Conservation (phyloP, 2,329 filamentous ascomycete genomes). For the Monilinia aucupariae region DNA sequence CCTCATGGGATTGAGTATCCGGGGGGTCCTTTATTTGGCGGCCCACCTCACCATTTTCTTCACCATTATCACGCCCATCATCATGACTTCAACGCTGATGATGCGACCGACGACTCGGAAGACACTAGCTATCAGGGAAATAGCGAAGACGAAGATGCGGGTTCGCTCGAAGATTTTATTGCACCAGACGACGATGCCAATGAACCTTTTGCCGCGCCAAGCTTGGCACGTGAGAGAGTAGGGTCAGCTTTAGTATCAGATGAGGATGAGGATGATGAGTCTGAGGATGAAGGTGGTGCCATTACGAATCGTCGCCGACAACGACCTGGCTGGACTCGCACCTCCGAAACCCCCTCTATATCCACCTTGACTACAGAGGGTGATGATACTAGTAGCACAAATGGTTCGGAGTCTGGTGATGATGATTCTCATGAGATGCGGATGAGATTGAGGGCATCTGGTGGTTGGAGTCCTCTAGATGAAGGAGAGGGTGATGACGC, state of each 20-base stretch:
- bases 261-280: slow-evolving; percentile 19
- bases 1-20: not conserved
- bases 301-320: slow-evolving; percentile 28
- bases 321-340: slow-evolving; percentile 15
- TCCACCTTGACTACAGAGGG: slow-evolving; percentile 23
- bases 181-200: slow-evolving; percentile 28
- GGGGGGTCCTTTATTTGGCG: not conserved
- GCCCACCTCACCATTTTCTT: slow-evolving; percentile 2
- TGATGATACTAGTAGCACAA: slow-evolving; percentile 21
- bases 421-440: slow-evolving; percentile 23
- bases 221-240: not conserved
- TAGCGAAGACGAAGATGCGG: slow-evolving; percentile 27
- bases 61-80: slow-evolving; percentile 15
- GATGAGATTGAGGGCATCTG: slow-evolving; percentile 16
- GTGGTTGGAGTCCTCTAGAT: slow-evolving; percentile 35
- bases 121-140: slow-evolving; percentile 17
- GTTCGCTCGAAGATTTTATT: slow-evolving; percentile 32
- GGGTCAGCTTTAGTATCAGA: slow-evolving; percentile 30
- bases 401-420: slow-evolving; percentile 32
- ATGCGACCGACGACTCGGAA: slow-evolving; percentile 11
- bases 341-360: slow-evolving; percentile 22
- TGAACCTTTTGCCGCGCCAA: slow-evolving; percentile 13
- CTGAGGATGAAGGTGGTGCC: slow-evolving; percentile 31
- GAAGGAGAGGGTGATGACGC: slow-evolving; percentile 30
- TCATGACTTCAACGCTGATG: slow-evolving; percentile 8